Evolutionary conservation across 371 early-diverging fungal species (phyloP), one percentile per base, ranked within the genome.

Genomic region (Syncephalis plumigaleata): DNA sequence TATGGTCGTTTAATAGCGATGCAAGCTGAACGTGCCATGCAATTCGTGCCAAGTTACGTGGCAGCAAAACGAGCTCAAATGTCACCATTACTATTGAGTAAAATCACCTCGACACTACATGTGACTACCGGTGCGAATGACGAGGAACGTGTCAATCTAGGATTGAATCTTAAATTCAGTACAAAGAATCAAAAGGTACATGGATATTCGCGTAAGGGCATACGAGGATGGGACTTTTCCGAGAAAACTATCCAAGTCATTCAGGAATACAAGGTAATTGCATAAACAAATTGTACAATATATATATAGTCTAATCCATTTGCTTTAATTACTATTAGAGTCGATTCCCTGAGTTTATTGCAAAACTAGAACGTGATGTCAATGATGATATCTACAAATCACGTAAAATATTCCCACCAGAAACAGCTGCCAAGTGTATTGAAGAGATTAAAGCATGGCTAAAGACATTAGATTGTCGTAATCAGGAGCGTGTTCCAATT

Each of bases 161-260:
- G 94, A 0, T 61, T 96, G 43, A 80, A 76, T 47, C 68, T 94
- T 47, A 94, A 93, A 58, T 91, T 90, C 56, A 93, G 93, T 38
- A 70, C 68, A 22, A 79, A 81, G 56, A 73, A 75, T 44, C 73
- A 75, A 49, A 91, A 91, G 57, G 93, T 87, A 3, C 51, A 85
- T 2, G 93, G 90, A 1, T 91, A 85, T 55, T 72, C 88, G 3
- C 70, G 79, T 42, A 90, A 88, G 56, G 59, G 69, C 2, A 72
- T 67, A 27, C 63, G 60, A 16, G 79, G 77, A 16, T 96, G 95
- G 95, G 87, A 87, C 57, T 94, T 71, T 49, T 81, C 85, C 9
- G 56, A 64, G 36, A 75, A 73, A 52, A 94, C 90, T 0, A 61
- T 87, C 3, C 71, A 68, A 0, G 55, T 92, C 16, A 65, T 96